phyloP scores from a whole-genome alignment of 2,329 filamentous ascomycete species.

The Ambrosiella cleistominuta region DNA sequence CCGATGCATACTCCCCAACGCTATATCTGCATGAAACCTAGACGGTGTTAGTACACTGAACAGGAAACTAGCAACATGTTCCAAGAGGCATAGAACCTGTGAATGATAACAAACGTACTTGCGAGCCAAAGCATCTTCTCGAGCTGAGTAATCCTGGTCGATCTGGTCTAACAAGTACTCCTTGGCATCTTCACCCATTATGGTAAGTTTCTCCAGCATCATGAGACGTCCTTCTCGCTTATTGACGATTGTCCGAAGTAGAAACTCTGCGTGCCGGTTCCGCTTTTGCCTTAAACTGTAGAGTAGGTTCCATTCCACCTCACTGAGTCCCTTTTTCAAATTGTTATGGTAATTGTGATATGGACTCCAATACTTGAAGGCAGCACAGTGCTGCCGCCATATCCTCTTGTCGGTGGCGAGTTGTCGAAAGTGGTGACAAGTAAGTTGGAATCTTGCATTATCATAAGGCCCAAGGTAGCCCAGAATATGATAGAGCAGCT shows the following conservation, averaged over 20 bases:
- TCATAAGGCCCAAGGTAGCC: conserved; percentile 41
- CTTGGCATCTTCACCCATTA: conserved; percentile 71
- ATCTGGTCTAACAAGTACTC: conserved; percentile 59
- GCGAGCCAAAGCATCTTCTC: conserved; percentile 60
- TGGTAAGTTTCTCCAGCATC: conserved; percentile 53
- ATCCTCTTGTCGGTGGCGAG: conserved; percentile 44
- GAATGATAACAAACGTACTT: conserved; percentile 25
- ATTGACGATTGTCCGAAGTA: conserved; percentile 52
- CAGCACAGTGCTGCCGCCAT: conserved; percentile 61
- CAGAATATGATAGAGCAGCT: conserved; percentile 69
- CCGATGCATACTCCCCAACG: conserved; percentile 49
- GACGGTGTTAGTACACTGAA: background rate
- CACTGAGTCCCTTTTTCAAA: conserved; percentile 31
- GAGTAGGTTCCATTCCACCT: conserved; percentile 57
- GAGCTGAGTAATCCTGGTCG: conserved; percentile 32
- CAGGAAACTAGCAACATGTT: no score
- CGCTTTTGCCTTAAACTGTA: conserved; percentile 38
- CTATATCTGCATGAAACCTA: conserved; percentile 11
- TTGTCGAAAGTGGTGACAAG: conserved; percentile 19
- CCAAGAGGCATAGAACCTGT: no score
- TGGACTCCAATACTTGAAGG: conserved; percentile 59
- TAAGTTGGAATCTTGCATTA: conserved; percentile 16
- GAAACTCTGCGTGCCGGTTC: conserved; percentile 31
- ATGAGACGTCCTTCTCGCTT: conserved; percentile 52
- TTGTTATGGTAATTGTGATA: conserved; percentile 43